Conservation (phyloP, 2,329 filamentous ascomycete genomes). For the Fusarium sp. region DNA sequence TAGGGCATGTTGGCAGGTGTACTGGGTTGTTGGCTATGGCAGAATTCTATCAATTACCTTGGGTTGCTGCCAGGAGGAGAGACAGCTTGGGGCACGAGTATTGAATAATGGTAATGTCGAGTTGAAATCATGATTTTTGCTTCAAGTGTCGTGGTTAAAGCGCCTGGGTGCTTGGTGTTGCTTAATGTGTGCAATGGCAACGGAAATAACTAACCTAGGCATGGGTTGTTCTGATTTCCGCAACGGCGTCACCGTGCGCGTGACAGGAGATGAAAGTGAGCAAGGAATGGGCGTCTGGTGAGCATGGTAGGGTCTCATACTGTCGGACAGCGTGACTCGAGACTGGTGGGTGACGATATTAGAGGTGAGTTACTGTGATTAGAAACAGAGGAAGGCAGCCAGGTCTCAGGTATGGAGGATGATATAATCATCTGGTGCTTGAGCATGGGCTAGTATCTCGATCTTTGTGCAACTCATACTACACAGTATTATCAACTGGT, state of each 20-base stretch:
- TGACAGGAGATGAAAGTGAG: conserved; percentile 16
- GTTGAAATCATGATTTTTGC: conserved; percentile 13
- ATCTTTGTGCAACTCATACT: conserved; percentile 3
- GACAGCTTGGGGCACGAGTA: conserved; percentile 36
- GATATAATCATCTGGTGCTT: conserved; percentile 21
- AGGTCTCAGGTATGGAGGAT: background rate
- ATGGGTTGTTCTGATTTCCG: too few relatives aligned
- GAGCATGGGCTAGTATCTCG: conserved; percentile 30
- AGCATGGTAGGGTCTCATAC: conserved; percentile 28
- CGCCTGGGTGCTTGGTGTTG: too few relatives aligned
- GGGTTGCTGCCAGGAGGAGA: conserved; percentile 19
- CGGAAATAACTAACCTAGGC: background rate
- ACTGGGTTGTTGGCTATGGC: conserved; percentile 36
- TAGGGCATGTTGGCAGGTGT: conserved; percentile 20
- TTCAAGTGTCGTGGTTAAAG: background rate
- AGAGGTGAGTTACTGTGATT: background rate
- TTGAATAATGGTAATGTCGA: conserved; percentile 47
- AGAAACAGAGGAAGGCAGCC: too few relatives aligned
- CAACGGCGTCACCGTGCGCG: conserved; percentile 8
- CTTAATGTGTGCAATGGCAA: background rate
- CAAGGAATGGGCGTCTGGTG: conserved; percentile 7
- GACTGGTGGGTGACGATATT: conserved; percentile 26
- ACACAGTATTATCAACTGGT: background rate
- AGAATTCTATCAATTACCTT: conserved; percentile 9
- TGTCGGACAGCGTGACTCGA: conserved; percentile 34